These are phyloP conservation scores for Geotrichum carabidarum DNA, from an alignment of 1,139 yeast genomes.

Conservation along the genomic window DNA sequence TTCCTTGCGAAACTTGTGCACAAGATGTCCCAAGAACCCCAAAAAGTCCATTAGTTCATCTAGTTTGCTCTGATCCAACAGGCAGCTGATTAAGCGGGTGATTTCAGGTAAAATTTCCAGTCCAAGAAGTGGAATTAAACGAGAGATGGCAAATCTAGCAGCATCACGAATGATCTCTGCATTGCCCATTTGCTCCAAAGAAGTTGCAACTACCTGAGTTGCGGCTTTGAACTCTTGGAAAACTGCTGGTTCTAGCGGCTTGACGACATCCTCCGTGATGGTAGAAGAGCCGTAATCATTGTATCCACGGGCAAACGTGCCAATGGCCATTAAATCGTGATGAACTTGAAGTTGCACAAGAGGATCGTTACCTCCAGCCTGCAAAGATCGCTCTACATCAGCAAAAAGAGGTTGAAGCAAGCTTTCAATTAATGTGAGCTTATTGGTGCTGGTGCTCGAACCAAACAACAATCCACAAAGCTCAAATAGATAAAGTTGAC, in stretches of 20 bases:
- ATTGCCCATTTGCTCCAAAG: conserved; percentile 67
- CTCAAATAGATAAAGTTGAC: conserved; percentile 80
- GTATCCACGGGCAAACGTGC: conserved; percentile 83
- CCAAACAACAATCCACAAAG: conserved; percentile 38
- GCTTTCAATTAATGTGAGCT: conserved; percentile 30
- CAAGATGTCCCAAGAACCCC: conserved; percentile 80
- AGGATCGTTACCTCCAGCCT: conserved; percentile 39
- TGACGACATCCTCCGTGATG: conserved; percentile 11
- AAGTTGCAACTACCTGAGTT: conserved; percentile 77
- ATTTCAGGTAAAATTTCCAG: conserved; percentile 53
- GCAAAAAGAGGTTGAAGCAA: conserved; percentile 74
- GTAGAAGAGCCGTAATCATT: conserved; percentile 38
- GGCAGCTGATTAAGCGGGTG: conserved; percentile 67
- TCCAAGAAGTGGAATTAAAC: conserved; percentile 73
- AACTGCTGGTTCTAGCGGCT: conserved; percentile 28
- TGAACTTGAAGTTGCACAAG: conserved; percentile 67
- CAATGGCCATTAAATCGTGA: conserved; percentile 81
- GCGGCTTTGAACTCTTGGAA: conserved; percentile 60
- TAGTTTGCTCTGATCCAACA: conserved; percentile 58
- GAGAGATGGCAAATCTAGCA: conserved; percentile 77
- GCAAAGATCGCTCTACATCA: conserved; percentile 56
- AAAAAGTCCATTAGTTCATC: conserved; percentile 75
- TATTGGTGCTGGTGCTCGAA: conserved; percentile 28
- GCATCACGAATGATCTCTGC: conserved; percentile 76
- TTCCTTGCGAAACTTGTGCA: conserved; percentile 67